Base-by-base conservation (phyloP, 2,329 filamentous ascomycete species). In the Gremmenia infestans region DNA sequence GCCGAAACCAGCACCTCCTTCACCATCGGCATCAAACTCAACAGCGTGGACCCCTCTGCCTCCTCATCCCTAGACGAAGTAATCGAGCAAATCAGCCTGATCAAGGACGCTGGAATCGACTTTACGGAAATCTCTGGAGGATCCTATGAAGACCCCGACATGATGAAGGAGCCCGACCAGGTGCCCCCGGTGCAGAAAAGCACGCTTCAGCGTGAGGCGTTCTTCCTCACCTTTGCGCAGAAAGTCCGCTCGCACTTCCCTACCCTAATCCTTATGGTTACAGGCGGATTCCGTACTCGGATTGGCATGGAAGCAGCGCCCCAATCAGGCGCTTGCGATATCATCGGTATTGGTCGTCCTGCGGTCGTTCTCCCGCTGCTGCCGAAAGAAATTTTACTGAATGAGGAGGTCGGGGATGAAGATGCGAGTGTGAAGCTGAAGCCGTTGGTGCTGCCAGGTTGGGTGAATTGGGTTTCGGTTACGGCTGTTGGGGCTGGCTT, bases 41-140 rank as follows among this genome's bases (percentile, higher is more conserved):
- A 83, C 67, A 79, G 76, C 35, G 80, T 79, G 0, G 81, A 86
- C 77, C 78, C 63, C 28, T 64, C 63, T 5, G 55, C 70, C 57
- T 63, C 45, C 46, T 61, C 69, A 70, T 71, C 71, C 59, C 61
- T 81, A 19, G 69, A 77, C 9, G 82, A 83, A 12, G 80, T 76
- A 37, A 70, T 88, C 40, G 77, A 81, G 55, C 85, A 88, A 65
- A 73, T 86, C 9, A 68, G 72, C n/a, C 65, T 74, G 17, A 76
- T 85, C 4, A 69, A 69, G 0, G 71, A 70, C 5, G 75, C 73
- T 40, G 79, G 73, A 5, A 72, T 88, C 2, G 86, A 89, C 70
- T 88, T 88, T 60, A 69, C 89, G 2, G 85, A 89, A 68, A 78
- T 89, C 36, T 82, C 78, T 22, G 86, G 86, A 0, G 86, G 87